Evolutionary conservation across 225 moss, liverwort and hornwort species (phyloP).

Genomic region (Sphagnum tenellum): DNA sequence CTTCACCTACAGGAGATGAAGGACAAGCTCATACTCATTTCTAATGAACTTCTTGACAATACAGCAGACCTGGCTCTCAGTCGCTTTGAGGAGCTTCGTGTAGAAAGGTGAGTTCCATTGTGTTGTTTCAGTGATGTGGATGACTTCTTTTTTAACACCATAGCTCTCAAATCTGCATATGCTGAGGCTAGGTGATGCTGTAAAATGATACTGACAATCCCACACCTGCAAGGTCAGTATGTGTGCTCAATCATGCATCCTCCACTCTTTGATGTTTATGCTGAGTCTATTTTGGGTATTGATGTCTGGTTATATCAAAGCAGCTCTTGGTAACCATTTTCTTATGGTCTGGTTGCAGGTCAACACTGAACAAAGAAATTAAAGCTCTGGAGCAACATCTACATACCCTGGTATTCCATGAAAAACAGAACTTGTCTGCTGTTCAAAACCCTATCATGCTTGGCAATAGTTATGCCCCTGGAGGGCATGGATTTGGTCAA

Average conservation of each 20-base stretch:
- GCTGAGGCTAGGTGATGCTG: no score
- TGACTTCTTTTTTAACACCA: neutral
- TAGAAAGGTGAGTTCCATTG: conserved; percentile 44
- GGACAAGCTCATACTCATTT: conserved; percentile 67
- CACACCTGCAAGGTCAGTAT: no score
- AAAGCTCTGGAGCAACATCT: conserved; percentile 61
- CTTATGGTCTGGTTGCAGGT: conserved; percentile 26
- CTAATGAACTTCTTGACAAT: conserved; percentile 82
- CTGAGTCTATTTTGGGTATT: no score
- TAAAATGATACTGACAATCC: no score
- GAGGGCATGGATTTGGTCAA: conserved; percentile 21
- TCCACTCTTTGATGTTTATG: no score
- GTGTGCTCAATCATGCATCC: no score
- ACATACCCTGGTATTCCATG: conserved; percentile 35
- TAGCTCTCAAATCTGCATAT: neutral
- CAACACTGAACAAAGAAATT: conserved; percentile 66
- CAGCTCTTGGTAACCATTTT: neutral
- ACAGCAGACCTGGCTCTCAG: conserved; percentile 67
- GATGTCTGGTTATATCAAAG: neutral
- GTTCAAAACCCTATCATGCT: conserved; percentile 20
- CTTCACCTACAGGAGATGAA: conserved; percentile 86
- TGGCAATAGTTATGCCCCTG: conserved; percentile 10
- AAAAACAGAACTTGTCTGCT: conserved; percentile 18
- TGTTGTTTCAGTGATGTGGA: neutral
- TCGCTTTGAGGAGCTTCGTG: conserved; percentile 70